Base-by-base conservation (phyloP, 83 land plant species). In the Thuja plicata region DNA sequence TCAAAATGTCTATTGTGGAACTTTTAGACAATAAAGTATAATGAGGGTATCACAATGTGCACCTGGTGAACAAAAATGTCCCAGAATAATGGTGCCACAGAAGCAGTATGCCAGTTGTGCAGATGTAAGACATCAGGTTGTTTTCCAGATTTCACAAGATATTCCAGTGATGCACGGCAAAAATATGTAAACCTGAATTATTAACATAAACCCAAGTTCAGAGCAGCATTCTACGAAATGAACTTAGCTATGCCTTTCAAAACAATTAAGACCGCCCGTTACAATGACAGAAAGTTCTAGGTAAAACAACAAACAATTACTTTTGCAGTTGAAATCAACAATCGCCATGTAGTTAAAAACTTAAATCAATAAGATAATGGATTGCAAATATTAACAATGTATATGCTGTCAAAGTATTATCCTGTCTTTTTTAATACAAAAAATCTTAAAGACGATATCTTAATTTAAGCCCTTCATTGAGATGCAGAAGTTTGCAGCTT, bases 61-160 rank as follows among this genome's bases (percentile, higher is more conserved):
- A 96, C 97, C 93, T 96, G 93, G 76, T 93, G 85, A 21, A 90
- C 96, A 92, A 92, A 96, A 35, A 91, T 87, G 83, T 96, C 97
- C 97, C 97, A 96, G 89, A 96, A 96, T 90, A 96, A 90, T 48
- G 97, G 97, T 73, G 95, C 97, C 79, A 94, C 93, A 60, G 92
- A 87, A 79, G 97, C 92, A 82, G 97, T 93, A 84, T 96, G 92
- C 97, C 97, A 96, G 78, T 96, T 93, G 90, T 96, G 97, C 74
- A 96, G 90, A 91, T 96, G 97, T 45, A 96, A 81, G 46, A 96
- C 91, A 91, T 96, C 97, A 70, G 97, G 95, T 87, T 91, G 92
- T 92, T 96, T 96, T 86, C 94, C 96, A 60, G 94, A 90, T 89
- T 92, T 96, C 66, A 93, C 78, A 41, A 96, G 89, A 89, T 94